These are phyloP conservation scores for barley (Hordeum vulgare) DNA, from an alignment of 176 grass and related monocot species.

Conservation along the genomic window MorexV3_pseudomolecules_assembly NC_058524.1:88354856-88355355, in stretches of 20 bases:
- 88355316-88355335: conserved; percentile 68
- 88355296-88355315: conserved; percentile 70
- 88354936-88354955: conserved; percentile 31
- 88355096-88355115: neutral
- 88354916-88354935: neutral
- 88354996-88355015: conserved; percentile 63
- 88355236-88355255: conserved; percentile 46
- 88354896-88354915: neutral
- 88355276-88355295: conserved; percentile 61
- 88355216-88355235: conserved; percentile 49
- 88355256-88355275: conserved; percentile 62
- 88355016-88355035: conserved; percentile 67
- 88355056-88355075: neutral
- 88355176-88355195: conserved; percentile 74
- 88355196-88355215: conserved; percentile 72
- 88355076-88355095: neutral
- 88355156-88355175: conserved; percentile 44
- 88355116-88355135: conserved; percentile 37
- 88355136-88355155: conserved; percentile 47
- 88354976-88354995: conserved; percentile 75
- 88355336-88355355: conserved; percentile 59
- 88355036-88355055: conserved; percentile 36
- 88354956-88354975: conserved; percentile 72
- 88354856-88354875: neutral
- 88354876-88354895: neutral